phyloP scores from a whole-genome alignment of 2,329 filamentous ascomycete genomes.

The Lecanoromycetidae sp. region DNA sequence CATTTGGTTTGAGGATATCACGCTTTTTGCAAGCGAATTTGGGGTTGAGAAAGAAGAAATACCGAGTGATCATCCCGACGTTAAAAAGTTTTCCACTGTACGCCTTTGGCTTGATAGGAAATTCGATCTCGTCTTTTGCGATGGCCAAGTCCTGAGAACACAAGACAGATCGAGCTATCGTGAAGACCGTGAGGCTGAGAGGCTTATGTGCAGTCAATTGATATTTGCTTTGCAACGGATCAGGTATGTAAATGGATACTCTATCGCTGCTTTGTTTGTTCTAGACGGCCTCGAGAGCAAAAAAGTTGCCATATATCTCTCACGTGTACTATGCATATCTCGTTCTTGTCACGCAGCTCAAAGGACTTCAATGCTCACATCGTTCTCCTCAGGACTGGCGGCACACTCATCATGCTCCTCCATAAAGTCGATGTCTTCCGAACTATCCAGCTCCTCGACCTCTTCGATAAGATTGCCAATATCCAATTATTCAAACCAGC shows the following conservation, averaged over 20 bases:
- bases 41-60: conserved; percentile 26
- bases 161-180: conserved; percentile 27
- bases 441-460: conserved; percentile 24
- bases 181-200: conserved; percentile 26
- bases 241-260: too few species aligned
- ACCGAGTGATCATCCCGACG: conserved; percentile 20
- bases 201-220: conserved; percentile 31
- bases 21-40: conserved; percentile 40
- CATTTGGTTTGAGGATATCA: conserved; percentile 34
- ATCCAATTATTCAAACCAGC: conserved; percentile 37
- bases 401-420: conserved; percentile 40
- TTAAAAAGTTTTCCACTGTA: conserved; percentile 15
- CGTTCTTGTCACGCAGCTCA: too few species aligned
- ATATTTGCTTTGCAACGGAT: conserved; percentile 37
- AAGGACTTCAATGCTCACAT: too few species aligned
- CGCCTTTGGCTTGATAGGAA: conserved; percentile 21
- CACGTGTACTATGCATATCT: too few species aligned
- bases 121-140: conserved; percentile 38
- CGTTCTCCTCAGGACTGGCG: too few species aligned
- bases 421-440: conserved; percentile 36
- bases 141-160: conserved; percentile 36
- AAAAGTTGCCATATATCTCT: too few species aligned
- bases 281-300: too few species aligned
- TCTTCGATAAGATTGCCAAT: conserved; percentile 32
- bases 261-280: too few species aligned